phyloP scores from a whole-genome alignment of 495 filamentous ascomycete genomes.

The Margaritispora aquatica region DNA sequence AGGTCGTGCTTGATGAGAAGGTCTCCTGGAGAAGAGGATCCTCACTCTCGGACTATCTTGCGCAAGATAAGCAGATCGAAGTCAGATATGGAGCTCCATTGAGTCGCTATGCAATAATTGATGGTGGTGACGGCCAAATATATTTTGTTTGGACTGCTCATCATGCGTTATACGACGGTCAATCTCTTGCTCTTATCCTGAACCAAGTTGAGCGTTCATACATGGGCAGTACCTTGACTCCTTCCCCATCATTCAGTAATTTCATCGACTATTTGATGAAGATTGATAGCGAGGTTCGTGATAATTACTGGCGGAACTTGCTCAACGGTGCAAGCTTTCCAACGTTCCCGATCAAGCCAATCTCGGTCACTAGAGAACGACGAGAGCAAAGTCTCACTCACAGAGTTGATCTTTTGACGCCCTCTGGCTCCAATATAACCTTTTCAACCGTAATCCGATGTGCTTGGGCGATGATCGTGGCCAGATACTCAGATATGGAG shows the following conservation, averaged over 20 bases:
- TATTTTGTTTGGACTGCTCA: conserved; percentile 57
- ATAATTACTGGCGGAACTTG: not conserved
- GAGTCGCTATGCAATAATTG: not conserved
- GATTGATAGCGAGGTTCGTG: not conserved
- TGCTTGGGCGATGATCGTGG: not conserved
- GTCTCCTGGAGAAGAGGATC: not conserved
- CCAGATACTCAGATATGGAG: not conserved
- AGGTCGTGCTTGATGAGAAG: not conserved
- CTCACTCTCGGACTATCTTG: not conserved
- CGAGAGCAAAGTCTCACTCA: not conserved
- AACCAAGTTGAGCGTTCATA: not conserved
- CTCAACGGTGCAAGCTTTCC: not conserved
- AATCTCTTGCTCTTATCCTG: conserved; percentile 35
- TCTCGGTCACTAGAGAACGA: not conserved
- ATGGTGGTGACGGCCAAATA: not conserved
- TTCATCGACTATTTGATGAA: not conserved
- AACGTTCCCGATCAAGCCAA: not conserved
- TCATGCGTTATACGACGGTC: conserved; percentile 63
- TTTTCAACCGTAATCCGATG: not conserved
- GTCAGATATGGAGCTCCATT: not conserved
- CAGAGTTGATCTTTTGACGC: not conserved
- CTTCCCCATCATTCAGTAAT: not conserved
- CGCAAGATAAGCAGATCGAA: not conserved
- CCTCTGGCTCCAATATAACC: not conserved
- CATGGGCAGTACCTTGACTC: not conserved